Base-by-base conservation (phyloP, 2,329 filamentous ascomycete genomes). In the Sclerotinia sclerotiorum region DNA sequence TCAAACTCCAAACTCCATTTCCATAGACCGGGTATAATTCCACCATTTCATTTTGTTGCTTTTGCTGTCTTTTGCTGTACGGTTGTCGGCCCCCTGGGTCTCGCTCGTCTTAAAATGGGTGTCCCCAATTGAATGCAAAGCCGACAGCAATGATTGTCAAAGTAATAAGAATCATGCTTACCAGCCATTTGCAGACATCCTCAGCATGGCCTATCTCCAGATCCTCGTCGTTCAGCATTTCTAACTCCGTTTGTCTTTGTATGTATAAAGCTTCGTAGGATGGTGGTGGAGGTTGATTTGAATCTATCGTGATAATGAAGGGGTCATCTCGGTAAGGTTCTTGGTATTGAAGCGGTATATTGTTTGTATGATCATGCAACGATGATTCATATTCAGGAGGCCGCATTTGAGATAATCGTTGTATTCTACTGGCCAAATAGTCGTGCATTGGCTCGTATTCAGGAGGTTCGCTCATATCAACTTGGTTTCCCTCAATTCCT, bases 371-470 rank as follows among this genome's bases (percentile, higher is more conserved):
- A 48, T 68, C 29, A 65, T 39, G 48, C 29, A 51, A 11, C 15
- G 58, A 64, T 11, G 27, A 42, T 27, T 27, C 55, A 52, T 67
- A 49, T 51, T 44, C 39, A 29, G 69, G 49, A 48, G 56, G 65
- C 46, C n/a, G 24, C 51, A 35, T 67, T 46, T 48, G 65, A 56
- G 52, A 64, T 35, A 65, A 61, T 67, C 42, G 46, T 35, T 69
- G 72, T 17, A 72, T 69, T 46, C 75, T 70, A 5, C 21, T 57
- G 35, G 63, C 67, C 17, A 76, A 69, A 56, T 76, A 76, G 56
- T 76, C 74, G 69, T 74, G 72, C 75, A 76, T 76, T 2, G 75
- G 74, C 62, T 74, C 72, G 54, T 76, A 76, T 44, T 65, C 68
- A 19, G 75, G 75, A 60, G 75, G 75, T 52, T 69, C 52, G 21